phyloP scores from a whole-genome alignment of 257 asterid genomes.

The Nicotiana undulata region DNA sequence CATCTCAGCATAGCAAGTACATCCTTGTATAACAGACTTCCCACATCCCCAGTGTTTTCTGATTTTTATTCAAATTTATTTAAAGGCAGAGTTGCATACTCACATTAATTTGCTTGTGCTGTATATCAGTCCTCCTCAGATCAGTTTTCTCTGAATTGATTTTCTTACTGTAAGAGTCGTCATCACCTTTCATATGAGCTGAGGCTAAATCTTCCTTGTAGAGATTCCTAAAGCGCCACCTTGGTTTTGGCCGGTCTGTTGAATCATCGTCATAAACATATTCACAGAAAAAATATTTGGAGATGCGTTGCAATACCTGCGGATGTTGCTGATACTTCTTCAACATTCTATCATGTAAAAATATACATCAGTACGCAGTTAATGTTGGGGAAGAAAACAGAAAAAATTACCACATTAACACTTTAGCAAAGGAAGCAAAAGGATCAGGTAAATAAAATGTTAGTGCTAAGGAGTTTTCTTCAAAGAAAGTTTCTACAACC shows the following conservation, averaged over 20 bases:
- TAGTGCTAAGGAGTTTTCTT: background rate
- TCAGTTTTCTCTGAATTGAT: too few relatives aligned
- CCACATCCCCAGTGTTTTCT: background rate
- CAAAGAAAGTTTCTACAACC: too few relatives aligned
- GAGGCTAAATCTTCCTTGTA: constrained; percentile 23
- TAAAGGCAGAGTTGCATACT: constrained; percentile 19
- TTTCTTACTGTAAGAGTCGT: constrained; percentile 6
- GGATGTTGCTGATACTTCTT: constrained; percentile 34
- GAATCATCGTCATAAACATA: constrained; percentile 56
- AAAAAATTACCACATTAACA: background rate
- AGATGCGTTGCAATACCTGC: constrained; percentile 27
- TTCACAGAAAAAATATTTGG: constrained; percentile 64
- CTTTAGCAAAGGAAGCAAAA: background rate
- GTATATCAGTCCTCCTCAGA: too few relatives aligned
- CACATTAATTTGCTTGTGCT: constrained; percentile 31
- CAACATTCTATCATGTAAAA: constrained; percentile 46
- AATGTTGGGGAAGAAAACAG: background rate
- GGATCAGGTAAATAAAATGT: background rate
- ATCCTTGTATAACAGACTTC: background rate
- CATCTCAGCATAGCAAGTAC: background rate
- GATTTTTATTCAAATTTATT: background rate
- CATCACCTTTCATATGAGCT: constrained; percentile 18
- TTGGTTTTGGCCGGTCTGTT: constrained; percentile 37
- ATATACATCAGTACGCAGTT: background rate
- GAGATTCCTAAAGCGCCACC: constrained; percentile 54